Evolutionary conservation across 768 basidiomycete species (phyloP).

Genomic region (Amanita fuliginea): DNA sequence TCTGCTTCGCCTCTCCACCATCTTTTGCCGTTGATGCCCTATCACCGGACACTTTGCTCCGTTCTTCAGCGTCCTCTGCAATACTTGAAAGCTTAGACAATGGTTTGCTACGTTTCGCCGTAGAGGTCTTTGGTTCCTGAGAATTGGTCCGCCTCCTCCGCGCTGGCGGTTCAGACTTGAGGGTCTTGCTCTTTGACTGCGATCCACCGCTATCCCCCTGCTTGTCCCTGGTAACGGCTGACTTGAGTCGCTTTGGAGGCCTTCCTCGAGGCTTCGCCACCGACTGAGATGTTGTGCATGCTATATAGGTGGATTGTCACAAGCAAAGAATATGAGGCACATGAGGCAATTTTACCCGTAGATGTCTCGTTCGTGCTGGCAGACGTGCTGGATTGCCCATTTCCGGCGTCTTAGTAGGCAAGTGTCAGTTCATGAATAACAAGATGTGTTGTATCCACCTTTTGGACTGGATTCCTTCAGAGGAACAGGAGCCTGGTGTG

Average conservation of each 20-base stretch:
- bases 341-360: background rate
- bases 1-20: background rate
- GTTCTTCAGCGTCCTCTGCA: background rate
- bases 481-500: background rate
- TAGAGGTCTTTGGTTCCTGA: background rate
- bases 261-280: slow-evolving; percentile 10
- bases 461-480: background rate
- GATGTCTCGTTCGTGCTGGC: background rate
- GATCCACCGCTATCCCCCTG: background rate
- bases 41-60: background rate
- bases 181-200: background rate
- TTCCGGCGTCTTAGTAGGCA: background rate
- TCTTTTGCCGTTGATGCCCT: background rate
- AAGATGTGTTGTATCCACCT: background rate
- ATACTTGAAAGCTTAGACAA: background rate
- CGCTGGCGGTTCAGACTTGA: background rate
- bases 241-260: slow-evolving; percentile 6
- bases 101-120: background rate
- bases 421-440: background rate
- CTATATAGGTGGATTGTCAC: background rate
- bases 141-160: background rate
- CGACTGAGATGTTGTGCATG: background rate
- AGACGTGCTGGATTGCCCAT: background rate
- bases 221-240: background rate
- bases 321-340: background rate